Evolutionary conservation across 2,329 filamentous ascomycete species (phyloP).

Genomic region (Apiospora aurea): DNA sequence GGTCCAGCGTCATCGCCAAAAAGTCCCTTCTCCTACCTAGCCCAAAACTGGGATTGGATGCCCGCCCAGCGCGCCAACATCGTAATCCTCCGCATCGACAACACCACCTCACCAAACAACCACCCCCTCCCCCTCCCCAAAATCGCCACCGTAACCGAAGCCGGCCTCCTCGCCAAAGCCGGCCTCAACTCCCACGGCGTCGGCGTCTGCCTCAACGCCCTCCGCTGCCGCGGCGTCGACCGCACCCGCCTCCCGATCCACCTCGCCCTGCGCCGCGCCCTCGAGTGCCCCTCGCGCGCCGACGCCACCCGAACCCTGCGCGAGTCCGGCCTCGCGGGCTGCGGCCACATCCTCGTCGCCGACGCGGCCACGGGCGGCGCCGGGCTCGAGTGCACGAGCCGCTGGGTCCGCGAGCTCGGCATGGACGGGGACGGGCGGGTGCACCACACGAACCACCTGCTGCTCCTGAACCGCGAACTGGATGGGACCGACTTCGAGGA

Average conservation of each 20-base stretch:
- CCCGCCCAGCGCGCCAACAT: constrained; percentile 56
- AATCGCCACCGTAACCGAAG: constrained; percentile 64
- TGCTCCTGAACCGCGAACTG: constrained; percentile 29
- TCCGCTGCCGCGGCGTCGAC: constrained; percentile 63
- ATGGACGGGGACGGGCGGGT: constrained; percentile 43
- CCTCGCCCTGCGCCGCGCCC: constrained; percentile 60
- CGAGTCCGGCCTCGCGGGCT: constrained; percentile 53
- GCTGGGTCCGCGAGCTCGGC: constrained; percentile 37
- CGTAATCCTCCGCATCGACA: constrained; percentile 53
- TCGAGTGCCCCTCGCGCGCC: constrained; percentile 57
- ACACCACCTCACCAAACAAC: constrained; percentile 45
- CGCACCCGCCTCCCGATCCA: constrained; percentile 63
- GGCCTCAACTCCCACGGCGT: constrained; percentile 67
- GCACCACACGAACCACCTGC: constrained; percentile 54
- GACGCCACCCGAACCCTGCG: constrained; percentile 54
- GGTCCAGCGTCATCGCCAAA: not conserved
- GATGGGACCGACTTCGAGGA: constrained; percentile 40
- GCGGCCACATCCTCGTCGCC: constrained; percentile 58
- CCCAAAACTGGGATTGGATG: constrained; percentile 70
- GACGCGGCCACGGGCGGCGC: constrained; percentile 48
- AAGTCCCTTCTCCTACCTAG: constrained; percentile 46
- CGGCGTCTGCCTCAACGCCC: constrained; percentile 67
- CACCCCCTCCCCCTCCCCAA: constrained; percentile 47
- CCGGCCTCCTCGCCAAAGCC: constrained; percentile 70
- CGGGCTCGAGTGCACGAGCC: constrained; percentile 53